Evolutionary conservation across 1,284 basidiomycete species (phyloP).

Genomic region (Golubevia sp.): DNA sequence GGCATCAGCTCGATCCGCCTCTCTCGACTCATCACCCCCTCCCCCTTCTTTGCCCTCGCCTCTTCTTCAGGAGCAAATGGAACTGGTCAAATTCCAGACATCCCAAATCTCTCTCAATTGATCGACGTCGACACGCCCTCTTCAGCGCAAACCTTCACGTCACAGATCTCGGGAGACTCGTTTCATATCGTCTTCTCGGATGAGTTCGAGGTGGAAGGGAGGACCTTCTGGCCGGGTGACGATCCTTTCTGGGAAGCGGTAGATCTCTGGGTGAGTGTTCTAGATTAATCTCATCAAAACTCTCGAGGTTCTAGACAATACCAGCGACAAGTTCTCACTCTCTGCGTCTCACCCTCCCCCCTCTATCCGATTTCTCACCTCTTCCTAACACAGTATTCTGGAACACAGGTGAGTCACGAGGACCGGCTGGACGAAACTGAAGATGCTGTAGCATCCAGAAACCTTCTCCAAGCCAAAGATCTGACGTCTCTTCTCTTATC

Average conservation of each 20-base stretch:
- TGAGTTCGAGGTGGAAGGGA: conserved; percentile 41
- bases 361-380: background rate
- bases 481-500: background rate
- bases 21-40: background rate
- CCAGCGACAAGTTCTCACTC: background rate
- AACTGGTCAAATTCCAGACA: conserved; percentile 41
- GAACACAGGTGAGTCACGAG: background rate
- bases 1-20: background rate
- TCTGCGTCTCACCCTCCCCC: background rate
- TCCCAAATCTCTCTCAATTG: conserved; percentile 19
- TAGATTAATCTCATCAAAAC: too few species aligned
- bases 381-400: too few species aligned
- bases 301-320: conserved; percentile 16
- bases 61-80: conserved; percentile 29
- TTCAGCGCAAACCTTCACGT: conserved; percentile 21
- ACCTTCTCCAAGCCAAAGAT: conserved; percentile 1
- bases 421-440: background rate
- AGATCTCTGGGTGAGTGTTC: conserved; percentile 45
- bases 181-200: conserved; percentile 50
- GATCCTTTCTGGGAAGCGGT: conserved; percentile 40
- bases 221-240: conserved; percentile 51
- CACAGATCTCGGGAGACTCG: conserved; percentile 9
- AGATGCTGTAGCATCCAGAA: background rate
- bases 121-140: conserved; percentile 42
- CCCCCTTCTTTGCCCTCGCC: too few species aligned